Base-by-base conservation (phyloP, 2,329 filamentous ascomycete species). In the Trichoderma oligosporum region DNA sequence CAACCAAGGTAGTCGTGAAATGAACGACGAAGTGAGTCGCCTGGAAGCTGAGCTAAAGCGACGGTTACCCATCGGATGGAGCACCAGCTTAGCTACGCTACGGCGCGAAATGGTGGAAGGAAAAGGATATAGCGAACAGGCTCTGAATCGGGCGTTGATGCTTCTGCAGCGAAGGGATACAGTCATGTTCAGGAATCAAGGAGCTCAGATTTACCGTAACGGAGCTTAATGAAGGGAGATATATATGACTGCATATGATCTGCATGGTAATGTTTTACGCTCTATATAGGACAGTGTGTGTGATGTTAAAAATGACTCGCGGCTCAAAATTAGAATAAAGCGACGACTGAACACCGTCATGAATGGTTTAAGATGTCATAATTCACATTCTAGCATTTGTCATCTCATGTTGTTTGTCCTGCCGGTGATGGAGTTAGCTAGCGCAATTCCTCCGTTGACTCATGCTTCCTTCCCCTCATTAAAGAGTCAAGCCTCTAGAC, bases 21-120 rank as follows among this genome's bases (percentile, higher is more conserved):
- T 97, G 56, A 93, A 95, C 73, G 91, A 96, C 49, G 94, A 97
- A 71, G 89, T 90, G 5, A 80, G 81, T 63, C 91, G 90, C 65
- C 83, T 97, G 4, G 94, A 97, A 74, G 85, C 91, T 14, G 94
- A 97, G 76, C 78, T 99, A 51, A 87, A 90, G 74, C 83, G 91
- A 57, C 82, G 93, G 24, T 76, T 99, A 65, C 92, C 94, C 1
- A 94, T 99, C 64, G 94, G 94, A 18, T 99, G 93, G 90, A 94
- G 89, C 68, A 96, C 93, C 1, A 96, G 89, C 67, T 73, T 97
- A 58, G 88, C 89, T 0, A 96, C 90, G 1, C 74, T 99, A 62
- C 84, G 89, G 61, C 82, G 90, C 44, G 94, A 99, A 71, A 92
- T 99, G 79, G 91, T 96, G 4, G 91, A 96, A 67, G 87, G 88